Base-by-base conservation (phyloP, 2,329 filamentous ascomycete genomes). In the Hymenoscyphus salicellus region DNA sequence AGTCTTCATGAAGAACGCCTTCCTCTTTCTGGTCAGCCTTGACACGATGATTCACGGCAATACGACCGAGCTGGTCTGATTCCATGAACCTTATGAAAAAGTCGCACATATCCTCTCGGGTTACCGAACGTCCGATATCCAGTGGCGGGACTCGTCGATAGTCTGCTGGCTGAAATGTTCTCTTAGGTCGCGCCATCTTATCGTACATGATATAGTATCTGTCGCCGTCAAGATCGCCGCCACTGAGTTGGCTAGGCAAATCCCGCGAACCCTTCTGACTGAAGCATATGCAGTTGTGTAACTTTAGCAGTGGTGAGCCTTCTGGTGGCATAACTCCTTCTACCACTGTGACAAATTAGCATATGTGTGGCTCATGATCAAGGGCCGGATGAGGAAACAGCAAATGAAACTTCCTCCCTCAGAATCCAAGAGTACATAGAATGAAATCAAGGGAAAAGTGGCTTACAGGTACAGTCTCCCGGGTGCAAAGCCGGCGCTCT, bases 171-270 rank as follows among this genome's bases (percentile, higher is more conserved):
- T 2, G 0, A n/a, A 81, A 85, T 0, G 77, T 79, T 0, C 64
- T 71, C 4, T 72, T 74, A 0, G 84, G 81, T 1, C 83, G 75
- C 0, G 87, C 80, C 0, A 75, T 72, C 0, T 76, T 70, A 69
- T 96, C 91, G 82, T 85, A 95, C 58, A 96, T 90, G 59, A 96
- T 78, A 68, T 92, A 89, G 76, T 90, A 96, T 0, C 91, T 78
- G 74, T 97, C 93, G 0, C 92, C 92, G 68, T 95, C 92, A 0
- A 96, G 82, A 74, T 96, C 92, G 0, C 92, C 92, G 1, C 92
- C 92, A 61, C 89, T 89, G 0, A 96, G 80, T 75, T 89, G 84
- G 66, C 90, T 94, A 0, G 92, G 91, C 0, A 96, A 78, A 72
- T 96, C 92, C 17, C 92, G 85, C 0, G 70, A 30, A 0, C 93